A percentile compares a stretch with the other conserved stretches of the same genome.
Conservation (phyloP, 805 yeast genomes). For the Candida ovalis region DNA sequence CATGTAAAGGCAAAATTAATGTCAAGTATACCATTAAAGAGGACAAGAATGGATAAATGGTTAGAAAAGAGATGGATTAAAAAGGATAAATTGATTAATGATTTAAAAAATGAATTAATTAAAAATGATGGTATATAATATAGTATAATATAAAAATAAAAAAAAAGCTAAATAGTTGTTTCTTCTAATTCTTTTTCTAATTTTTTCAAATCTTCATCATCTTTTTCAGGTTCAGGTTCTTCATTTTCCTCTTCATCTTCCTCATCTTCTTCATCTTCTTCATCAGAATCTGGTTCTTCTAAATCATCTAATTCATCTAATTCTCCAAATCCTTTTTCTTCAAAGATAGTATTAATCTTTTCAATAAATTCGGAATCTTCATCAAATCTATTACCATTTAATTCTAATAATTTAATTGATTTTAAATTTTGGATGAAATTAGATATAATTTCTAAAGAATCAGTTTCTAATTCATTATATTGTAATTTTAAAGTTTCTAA, state of each 20-base stretch:
- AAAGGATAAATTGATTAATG: slow-evolving; percentile 53
- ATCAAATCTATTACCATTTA: slow-evolving; percentile 90
- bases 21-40: slow-evolving; percentile 46
- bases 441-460: slow-evolving; percentile 57
- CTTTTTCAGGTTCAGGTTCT: slow-evolving; percentile 42
- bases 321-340: slow-evolving; percentile 72
- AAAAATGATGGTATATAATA: slow-evolving; percentile 4
- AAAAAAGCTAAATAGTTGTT: slow-evolving; percentile 20
- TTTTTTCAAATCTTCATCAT: slow-evolving; percentile 38
- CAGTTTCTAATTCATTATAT: slow-evolving; percentile 78
- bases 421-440: slow-evolving; percentile 55
- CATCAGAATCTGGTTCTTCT: slow-evolving; percentile 76
- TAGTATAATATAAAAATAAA: too few relatives aligned
- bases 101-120: slow-evolving; percentile 30
- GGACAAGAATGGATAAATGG: slow-evolving; percentile 65
- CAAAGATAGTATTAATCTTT: slow-evolving; percentile 57
- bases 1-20: slow-evolving; percentile 46
- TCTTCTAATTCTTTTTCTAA: slow-evolving; percentile 53
- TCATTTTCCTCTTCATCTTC: slow-evolving; percentile 49
- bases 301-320: slow-evolving; percentile 92
- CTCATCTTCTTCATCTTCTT: slow-evolving; percentile 61
- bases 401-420: slow-evolving; percentile 62
- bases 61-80: slow-evolving; percentile 68
- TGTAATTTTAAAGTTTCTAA: slow-evolving; percentile 70
- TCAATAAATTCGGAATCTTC: slow-evolving; percentile 78